Base-by-base conservation (phyloP, 1,139 yeast species). In the Suhomyces kunorum region DNA sequence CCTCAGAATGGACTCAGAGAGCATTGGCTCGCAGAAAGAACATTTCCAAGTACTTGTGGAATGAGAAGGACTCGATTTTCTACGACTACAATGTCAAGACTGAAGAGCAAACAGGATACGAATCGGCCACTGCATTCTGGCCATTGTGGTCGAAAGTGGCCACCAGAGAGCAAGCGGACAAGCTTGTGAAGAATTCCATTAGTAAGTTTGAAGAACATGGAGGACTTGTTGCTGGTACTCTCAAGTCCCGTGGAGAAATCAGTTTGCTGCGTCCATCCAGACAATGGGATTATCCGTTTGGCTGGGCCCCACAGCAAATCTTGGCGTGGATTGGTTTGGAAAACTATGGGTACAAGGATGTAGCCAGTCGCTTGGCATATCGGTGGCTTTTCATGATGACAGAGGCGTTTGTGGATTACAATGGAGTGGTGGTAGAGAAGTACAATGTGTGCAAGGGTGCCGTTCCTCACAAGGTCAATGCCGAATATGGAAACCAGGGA, bases 241-340 rank as follows among this genome's bases (percentile, higher is more conserved):
- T 80, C 49, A 63, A 74, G 51, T 82, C 92, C 4, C 72, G 96
- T 44, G 97, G 97, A 19, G 80, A 70, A 13, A 68, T 86, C 22
- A 80, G 85, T 2, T 62, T 87, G 22, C 70, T 77, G 38, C 71
- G 90, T 51, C 96, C 96, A 17, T 81, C 87, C 24, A 77, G 98
- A 61, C 98, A 92, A 66, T 92, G 98, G 98, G 98, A 92, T 61
- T 92, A 83, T 59, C 98, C 98, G 6, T 88, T 72, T 57, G 98
- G 98, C 5, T 92, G 98, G 98, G 97, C 98, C 0, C 98, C 98
- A 2, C 98, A 94, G 61, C 98, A 92, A 61, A 87, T 92, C 15
- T 66, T 92, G 40, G 94, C 96, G 0, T 92, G 98, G 98, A 78
- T 78, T 32, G 98, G 98, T 0, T 70, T 92, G 28, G 58, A 62